Conservation (phyloP, 371 early-diverging fungal species). For the Saksenaea oblongispora region DNA sequence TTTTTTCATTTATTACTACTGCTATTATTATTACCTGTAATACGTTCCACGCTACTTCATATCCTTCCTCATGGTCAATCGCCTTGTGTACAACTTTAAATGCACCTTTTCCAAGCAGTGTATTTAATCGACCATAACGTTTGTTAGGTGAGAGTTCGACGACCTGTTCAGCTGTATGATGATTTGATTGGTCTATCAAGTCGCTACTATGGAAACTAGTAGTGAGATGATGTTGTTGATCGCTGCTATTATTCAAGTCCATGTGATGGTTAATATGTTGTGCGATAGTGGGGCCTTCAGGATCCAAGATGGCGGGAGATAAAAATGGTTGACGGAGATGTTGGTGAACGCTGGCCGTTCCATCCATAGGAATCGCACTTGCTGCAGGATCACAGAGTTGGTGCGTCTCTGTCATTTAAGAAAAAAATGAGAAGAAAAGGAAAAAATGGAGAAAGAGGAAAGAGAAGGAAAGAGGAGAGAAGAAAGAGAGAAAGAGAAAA, state of each 20-base stretch:
- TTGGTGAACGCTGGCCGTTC: not conserved
- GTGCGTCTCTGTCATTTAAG: not conserved
- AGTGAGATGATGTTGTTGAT: slow-evolving; percentile 17
- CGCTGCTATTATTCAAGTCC: slow-evolving; percentile 12
- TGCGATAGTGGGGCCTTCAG: slow-evolving; percentile 21
- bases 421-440: not conserved
- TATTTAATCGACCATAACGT: slow-evolving; percentile 67
- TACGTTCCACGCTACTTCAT: slow-evolving; percentile 94
- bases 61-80: slow-evolving; percentile 89
- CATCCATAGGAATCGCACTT: not conserved
- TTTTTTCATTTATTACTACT: slow-evolving; percentile 44
- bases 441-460: not conserved
- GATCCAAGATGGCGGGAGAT: slow-evolving; percentile 8
- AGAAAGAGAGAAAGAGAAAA: not conserved
- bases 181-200: slow-evolving; percentile 38
- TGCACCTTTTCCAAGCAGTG: slow-evolving; percentile 71
- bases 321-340: slow-evolving; percentile 1
- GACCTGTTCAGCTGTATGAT: slow-evolving; percentile 64
- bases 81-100: slow-evolving; percentile 93
- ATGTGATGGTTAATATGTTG: slow-evolving; percentile 23
- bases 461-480: not conserved
- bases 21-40: slow-evolving; percentile 48
- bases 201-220: slow-evolving; percentile 12
- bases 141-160: slow-evolving; percentile 71
- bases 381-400: not conserved